Evolutionary conservation across 2,329 filamentous ascomycete species (phyloP).

Genomic region (Pseudogymnoascus sp.): DNA sequence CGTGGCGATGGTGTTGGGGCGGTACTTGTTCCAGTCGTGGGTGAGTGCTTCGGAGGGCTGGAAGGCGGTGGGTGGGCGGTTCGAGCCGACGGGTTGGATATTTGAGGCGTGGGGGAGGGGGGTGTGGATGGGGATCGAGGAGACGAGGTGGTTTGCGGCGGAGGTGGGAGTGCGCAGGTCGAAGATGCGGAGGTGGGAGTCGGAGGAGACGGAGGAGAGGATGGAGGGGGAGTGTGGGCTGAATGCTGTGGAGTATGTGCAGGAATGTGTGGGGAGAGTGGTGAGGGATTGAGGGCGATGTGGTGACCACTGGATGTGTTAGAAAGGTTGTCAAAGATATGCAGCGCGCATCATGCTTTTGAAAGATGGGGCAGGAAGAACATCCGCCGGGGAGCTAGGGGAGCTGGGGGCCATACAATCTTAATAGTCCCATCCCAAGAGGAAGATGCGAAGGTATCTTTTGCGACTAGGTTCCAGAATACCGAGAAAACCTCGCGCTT

Average conservation of each 20-base stretch:
- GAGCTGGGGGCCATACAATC: slow-evolving; percentile 44
- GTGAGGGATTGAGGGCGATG: slow-evolving; percentile 63
- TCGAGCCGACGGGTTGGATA: slow-evolving; percentile 16
- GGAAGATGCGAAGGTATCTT: slow-evolving; percentile 81
- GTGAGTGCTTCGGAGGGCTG: slow-evolving; percentile 65
- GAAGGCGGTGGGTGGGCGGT: slow-evolving; percentile 21
- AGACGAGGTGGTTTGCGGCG: slow-evolving; percentile 77
- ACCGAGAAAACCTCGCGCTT: slow-evolving; percentile 88
- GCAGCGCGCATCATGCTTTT: background rate
- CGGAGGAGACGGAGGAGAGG: slow-evolving; percentile 78
- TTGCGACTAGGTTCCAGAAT: slow-evolving; percentile 83
- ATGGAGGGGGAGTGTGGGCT: slow-evolving; percentile 80
- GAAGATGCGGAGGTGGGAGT: slow-evolving; percentile 83
- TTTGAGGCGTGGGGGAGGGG: background rate
- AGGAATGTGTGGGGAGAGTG: slow-evolving; percentile 84
- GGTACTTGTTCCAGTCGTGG: slow-evolving; percentile 99
- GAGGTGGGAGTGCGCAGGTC: slow-evolving; percentile 81
- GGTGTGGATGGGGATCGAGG: slow-evolving; percentile 72
- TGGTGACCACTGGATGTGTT: slow-evolving; percentile 63
- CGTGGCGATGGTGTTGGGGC: slow-evolving; percentile 72
- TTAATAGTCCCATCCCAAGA: slow-evolving; percentile 97
- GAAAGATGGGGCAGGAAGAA: too few relatives aligned
- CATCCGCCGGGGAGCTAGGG: background rate
- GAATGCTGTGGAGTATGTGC: slow-evolving; percentile 89
- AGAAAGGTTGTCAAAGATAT: slow-evolving; percentile 8